Conservation (phyloP, 208 protist species). For the Crithidia thermophila region DNA sequence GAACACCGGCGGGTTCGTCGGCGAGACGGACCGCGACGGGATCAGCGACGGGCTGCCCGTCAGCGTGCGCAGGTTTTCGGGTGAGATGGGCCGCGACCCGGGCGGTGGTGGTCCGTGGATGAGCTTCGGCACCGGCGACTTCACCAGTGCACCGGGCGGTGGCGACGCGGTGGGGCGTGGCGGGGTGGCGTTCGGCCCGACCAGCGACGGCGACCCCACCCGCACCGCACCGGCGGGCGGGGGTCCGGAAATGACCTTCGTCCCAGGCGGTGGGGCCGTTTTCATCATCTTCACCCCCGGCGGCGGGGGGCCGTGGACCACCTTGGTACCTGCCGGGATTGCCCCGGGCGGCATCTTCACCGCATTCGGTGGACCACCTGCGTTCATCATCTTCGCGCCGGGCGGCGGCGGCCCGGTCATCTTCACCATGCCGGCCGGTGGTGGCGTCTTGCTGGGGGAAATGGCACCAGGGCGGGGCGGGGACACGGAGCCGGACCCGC, state of each 20-base stretch:
- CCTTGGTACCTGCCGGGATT: conserved; percentile 43
- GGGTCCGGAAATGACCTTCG: conserved; percentile 4
- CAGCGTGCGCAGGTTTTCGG: conserved; percentile 5
- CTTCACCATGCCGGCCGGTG: conserved; percentile 44
- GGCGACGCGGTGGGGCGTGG: conserved; percentile 8
- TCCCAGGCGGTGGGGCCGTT: conserved; percentile 15
- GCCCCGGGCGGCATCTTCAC: conserved; percentile 18
- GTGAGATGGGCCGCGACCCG: conserved; percentile 36
- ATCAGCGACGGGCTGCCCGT: conserved; percentile 10
- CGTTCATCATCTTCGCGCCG: conserved; percentile 49
- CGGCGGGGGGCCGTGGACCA: conserved; percentile 53
- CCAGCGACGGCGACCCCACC: not conserved
- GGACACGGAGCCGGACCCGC: conserved; percentile 6
- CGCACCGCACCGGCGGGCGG: conserved; percentile 2
- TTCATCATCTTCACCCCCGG: conserved; percentile 36
- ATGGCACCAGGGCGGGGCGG: not conserved
- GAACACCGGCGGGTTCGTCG: conserved; percentile 27
- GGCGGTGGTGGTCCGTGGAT: conserved; percentile 50
- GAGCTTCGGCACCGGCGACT: conserved; percentile 39
- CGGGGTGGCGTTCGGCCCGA: not conserved
- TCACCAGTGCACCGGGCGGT: conserved; percentile 20
- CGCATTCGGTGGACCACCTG: conserved; percentile 24
- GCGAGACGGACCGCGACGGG: conserved; percentile 28
- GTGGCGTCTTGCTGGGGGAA: conserved; percentile 18
- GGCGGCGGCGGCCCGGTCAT: conserved; percentile 36